Evolutionary conservation across 129 eudicot species (phyloP).

Genomic region (Tagetes patula): DNA sequence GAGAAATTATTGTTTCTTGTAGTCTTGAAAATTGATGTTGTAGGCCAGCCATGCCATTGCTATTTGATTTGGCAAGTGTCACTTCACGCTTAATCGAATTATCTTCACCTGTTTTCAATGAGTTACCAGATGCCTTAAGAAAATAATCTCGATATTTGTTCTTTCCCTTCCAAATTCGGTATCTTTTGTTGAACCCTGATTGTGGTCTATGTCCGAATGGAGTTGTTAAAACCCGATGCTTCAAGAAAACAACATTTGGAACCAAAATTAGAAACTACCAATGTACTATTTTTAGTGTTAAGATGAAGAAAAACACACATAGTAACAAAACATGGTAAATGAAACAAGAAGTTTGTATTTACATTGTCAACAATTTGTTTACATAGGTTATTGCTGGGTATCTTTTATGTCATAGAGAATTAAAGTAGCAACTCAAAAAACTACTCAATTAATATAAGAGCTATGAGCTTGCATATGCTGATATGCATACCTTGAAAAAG

Average conservation of each 20-base stretch:
- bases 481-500: background rate
- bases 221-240: constrained; percentile 40
- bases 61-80: constrained; percentile 22
- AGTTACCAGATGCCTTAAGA: constrained; percentile 33
- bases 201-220: constrained; percentile 31
- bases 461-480: background rate
- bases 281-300: background rate
- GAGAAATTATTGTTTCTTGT: constrained; percentile 45
- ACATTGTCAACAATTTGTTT: constrained; percentile 11
- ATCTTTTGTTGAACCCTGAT: constrained; percentile 30
- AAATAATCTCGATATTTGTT: constrained; percentile 25
- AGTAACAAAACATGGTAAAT: background rate
- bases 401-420: too few relatives aligned
- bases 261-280: background rate
- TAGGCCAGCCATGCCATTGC: constrained; percentile 20
- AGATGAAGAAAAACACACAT: background rate
- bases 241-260: constrained; percentile 28
- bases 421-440: background rate
- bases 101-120: constrained; percentile 16
- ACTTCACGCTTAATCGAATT: constrained; percentile 28
- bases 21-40: constrained; percentile 31
- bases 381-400: background rate
- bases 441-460: background rate
- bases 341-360: background rate
- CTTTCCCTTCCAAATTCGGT: constrained; percentile 24